phyloP scores from a whole-genome alignment of 148 eudicot species.

The Talinum fruticosum region DNA sequence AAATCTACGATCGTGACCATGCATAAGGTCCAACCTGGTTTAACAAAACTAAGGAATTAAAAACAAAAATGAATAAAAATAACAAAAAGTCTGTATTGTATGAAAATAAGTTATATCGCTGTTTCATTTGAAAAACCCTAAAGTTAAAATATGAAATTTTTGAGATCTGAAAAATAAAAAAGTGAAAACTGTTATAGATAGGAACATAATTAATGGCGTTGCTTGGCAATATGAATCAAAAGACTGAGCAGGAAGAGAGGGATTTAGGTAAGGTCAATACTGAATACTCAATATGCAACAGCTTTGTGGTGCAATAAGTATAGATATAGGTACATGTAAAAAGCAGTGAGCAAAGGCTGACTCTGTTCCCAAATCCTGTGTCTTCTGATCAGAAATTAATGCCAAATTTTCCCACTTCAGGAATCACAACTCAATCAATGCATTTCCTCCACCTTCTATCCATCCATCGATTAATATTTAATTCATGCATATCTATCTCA shows the following conservation, averaged over 20 bases:
- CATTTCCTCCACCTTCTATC: neutral
- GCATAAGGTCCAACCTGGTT: too few relatives aligned
- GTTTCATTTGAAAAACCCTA: too few relatives aligned
- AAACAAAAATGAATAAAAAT: too few relatives aligned
- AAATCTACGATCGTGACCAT: too few relatives aligned
- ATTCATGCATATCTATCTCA: neutral
- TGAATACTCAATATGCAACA: conserved; percentile 25
- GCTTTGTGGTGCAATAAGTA: conserved; percentile 25
- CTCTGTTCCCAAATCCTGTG: conserved; percentile 19
- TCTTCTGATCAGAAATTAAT: conserved; percentile 22
- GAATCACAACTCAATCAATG: conserved; percentile 25
- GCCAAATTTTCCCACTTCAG: conserved; percentile 19
- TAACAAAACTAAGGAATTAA: too few relatives aligned
- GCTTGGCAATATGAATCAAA: conserved; percentile 2
- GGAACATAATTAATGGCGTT: neutral
- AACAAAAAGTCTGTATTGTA: too few relatives aligned
- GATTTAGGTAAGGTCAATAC: conserved; percentile 30
- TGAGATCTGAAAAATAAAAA: too few relatives aligned
- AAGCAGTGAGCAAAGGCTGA: conserved; percentile 10
- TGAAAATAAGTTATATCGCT: too few relatives aligned
- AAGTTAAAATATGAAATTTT: too few relatives aligned
- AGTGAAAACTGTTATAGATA: too few relatives aligned
- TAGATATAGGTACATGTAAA: conserved; percentile 13
- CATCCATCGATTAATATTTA: neutral
- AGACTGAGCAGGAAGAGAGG: conserved; percentile 7